A percentile compares a stretch with the other conserved stretches of the same genome.
These are phyloP conservation scores for Glonium stellatum DNA, from an alignment of 495 filamentous ascomycete genomes.

Conservation along the genomic window DNA sequence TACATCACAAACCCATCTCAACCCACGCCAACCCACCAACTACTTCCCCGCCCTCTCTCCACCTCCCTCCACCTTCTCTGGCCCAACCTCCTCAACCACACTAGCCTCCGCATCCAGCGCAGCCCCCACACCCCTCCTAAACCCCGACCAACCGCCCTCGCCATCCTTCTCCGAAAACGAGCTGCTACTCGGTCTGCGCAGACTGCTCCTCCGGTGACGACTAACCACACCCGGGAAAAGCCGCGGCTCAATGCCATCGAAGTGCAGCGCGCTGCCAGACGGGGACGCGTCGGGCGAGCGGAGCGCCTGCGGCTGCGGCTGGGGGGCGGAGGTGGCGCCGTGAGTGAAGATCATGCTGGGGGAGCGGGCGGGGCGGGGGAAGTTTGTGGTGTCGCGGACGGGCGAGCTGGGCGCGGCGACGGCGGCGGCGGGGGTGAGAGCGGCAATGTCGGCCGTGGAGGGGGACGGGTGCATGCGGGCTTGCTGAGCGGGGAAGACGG, in stretches of 20 bases:
- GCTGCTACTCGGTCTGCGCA: constrained; percentile 10
- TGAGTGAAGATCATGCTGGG: constrained; percentile 22
- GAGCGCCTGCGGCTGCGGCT: constrained; percentile 12
- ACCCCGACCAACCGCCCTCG: neutral
- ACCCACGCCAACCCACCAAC: neutral
- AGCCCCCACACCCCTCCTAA: neutral
- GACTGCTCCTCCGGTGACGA: constrained; percentile 25
- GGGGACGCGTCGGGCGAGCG: neutral
- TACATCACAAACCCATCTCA: too few species aligned
- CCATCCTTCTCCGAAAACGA: constrained; percentile 13
- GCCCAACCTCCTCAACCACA: constrained; percentile 5
- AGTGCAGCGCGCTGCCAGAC: neutral
- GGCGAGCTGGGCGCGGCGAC: constrained; percentile 1
- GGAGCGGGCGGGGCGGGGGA: constrained; percentile 15
- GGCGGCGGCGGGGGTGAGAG: constrained; percentile 10
- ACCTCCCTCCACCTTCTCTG: neutral
- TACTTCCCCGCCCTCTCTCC: neutral
- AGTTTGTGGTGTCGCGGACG: neutral
- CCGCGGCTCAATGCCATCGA: constrained; percentile 32
- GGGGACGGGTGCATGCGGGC: constrained; percentile 17
- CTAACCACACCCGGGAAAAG: constrained; percentile 38
- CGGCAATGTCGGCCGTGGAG: neutral
- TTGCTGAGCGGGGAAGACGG: constrained; percentile 20
- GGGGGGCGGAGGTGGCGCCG: constrained; percentile 17
- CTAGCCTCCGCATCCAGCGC: neutral